Evolutionary conservation across 257 asterid genomes (phyloP), one percentile per base, ranked within the genome.

Genomic region (Echium plantagineum): DNA sequence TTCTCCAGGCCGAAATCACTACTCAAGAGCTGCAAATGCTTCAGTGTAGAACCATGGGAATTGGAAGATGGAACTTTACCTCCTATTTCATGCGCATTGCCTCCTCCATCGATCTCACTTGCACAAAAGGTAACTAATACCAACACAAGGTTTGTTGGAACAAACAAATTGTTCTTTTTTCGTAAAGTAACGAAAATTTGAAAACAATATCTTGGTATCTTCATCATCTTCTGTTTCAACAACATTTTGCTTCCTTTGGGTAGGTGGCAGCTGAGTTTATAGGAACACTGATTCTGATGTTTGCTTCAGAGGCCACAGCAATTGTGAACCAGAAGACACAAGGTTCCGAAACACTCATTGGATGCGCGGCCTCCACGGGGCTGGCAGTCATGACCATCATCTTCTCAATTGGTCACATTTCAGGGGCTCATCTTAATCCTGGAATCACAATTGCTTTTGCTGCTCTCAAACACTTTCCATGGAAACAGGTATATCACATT

Each of bases 381-480:
- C 85, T 90, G 4, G 96, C 97, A n/a, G 96, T 81, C 20, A 90
- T 87, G 95, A 72, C 87, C 42, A 89, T 90, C 15, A 85, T 90
- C 42, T 87, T 87, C 15, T 82, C 97, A n/a, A 90, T 95, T 0
- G 96, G 97, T 12, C 97, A 90, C 69, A 90, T 90, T 74, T 90
- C 97, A 10, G 97, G 97, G 16, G 97, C 97, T 1, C 96, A 90
- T 65, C 84, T 90, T 64, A 90, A 90, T 72, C 97, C 97, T 2
- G 72, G 95, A 0, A 49, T 90, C 57, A 90, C 97, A n/a, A 73
- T 90, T 57, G 95, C 95, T 54, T 90, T 90, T 66, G 97, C 96
- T 20, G 87, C 90, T 48, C 85, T 90, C 63, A 75, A 76, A 24
- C 95, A 85, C 75, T 90, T 90, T 59, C 97, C 96, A 0, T 85